These are phyloP conservation scores for Laguncularia racemosa DNA, from an alignment of 345 rosid genomes.

Conservation along the genomic window DNA sequence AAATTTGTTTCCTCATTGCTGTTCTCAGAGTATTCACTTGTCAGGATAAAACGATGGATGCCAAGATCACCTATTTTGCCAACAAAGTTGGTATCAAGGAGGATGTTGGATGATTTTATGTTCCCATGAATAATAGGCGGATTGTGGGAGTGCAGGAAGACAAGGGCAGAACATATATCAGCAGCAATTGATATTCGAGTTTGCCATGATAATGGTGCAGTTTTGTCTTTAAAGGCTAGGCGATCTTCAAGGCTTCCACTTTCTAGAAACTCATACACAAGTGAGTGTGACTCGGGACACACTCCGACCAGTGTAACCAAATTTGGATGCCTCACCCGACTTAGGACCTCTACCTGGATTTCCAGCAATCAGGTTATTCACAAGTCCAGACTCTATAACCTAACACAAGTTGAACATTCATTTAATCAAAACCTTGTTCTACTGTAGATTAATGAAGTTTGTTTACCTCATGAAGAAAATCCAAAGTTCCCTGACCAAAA, in stretches of 20 bases:
- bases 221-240: constrained; percentile 41
- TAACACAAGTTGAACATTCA: too few relatives aligned
- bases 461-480: constrained; percentile 61
- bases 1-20: constrained; percentile 4
- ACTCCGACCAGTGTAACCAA: constrained; percentile 66
- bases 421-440: neutral
- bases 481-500: constrained; percentile 48
- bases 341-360: constrained; percentile 62
- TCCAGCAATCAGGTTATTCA: constrained; percentile 5
- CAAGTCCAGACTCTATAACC: neutral
- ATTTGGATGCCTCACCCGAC: constrained; percentile 87
- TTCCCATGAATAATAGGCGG: constrained; percentile 81
- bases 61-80: constrained; percentile 70
- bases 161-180: constrained; percentile 73
- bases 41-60: constrained; percentile 39
- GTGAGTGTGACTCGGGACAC: constrained; percentile 74
- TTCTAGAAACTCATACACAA: constrained; percentile 66
- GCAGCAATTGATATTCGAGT: constrained; percentile 53
- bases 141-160: constrained; percentile 74
- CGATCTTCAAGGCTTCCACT: constrained; percentile 70
- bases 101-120: constrained; percentile 74
- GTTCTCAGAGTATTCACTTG: constrained; percentile 9
- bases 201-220: constrained; percentile 58
- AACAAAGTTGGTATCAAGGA: constrained; percentile 60
- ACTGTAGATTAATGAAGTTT: neutral